Evolutionary conservation across 1,284 basidiomycete species (phyloP), one percentile per base, ranked within the genome.

Genomic region (Rhodotorula sp.): DNA sequence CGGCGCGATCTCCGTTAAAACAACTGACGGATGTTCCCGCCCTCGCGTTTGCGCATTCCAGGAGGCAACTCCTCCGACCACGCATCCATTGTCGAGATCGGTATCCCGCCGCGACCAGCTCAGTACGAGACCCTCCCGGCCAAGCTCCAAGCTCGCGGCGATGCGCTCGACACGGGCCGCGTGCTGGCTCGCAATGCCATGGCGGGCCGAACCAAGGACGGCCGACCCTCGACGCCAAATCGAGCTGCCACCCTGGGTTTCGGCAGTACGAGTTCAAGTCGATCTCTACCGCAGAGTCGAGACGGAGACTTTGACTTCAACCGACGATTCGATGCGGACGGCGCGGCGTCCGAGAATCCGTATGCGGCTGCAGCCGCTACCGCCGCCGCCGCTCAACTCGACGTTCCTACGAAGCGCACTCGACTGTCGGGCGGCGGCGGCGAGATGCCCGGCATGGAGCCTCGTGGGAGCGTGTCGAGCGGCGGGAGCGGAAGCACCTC

Each of bases 141-240:
- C n/a, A 76, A 76, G 46, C 69, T 76, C 14, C 75, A 76, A 43
- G 75, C 75, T 20, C 75, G 75, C 10, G 75, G 75, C 54, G 75
- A 76, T 57, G 67, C 75, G 0, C 59, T 64, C 58, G 74, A 72
- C 54, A 39, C 47, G 1, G 46, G 48, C n/a, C 49, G 23, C 7
- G 51, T 34, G 39, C 69, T 49, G 47, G 60, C 31, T 16, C 61
- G 48, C n/a, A 62, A 7, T 21, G 61, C 31, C 63, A 49, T 39
- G 49, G 23, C 6, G 64, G 62, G 29, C 61, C 67, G 10, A 4
- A 34, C 29, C 26, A 39, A 3, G 65, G 65, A 20, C 54, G 60
- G 12, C 56, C 54, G 46, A 47, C 58, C 62, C 58, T 70, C 34
- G 14, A 56, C 54, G 54, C 54, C 54, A 26, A 56, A 14, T 29